Evolutionary conservation across 345 rosid species (phyloP).

Genomic region (Eucalyptus brandiana): DNA sequence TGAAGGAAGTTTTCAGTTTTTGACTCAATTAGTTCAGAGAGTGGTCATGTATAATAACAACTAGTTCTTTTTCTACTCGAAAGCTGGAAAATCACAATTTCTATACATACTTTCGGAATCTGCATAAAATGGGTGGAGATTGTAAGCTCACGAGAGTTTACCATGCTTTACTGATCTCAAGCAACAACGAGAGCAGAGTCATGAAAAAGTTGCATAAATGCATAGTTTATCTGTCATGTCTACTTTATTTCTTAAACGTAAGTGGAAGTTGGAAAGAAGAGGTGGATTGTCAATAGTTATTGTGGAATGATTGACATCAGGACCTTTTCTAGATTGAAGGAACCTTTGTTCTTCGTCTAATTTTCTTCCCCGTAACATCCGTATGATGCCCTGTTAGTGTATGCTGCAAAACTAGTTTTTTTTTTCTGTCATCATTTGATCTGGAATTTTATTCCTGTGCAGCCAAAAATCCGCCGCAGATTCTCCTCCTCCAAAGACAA

Average conservation of each 20-base stretch:
- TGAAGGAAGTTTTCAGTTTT: not conserved
- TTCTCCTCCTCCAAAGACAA: conserved; percentile 1
- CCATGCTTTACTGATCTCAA: not conserved
- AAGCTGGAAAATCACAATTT: not conserved
- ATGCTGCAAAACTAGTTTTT: not conserved
- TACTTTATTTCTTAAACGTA: not conserved
- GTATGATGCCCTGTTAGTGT: not conserved
- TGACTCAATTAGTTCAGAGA: not conserved
- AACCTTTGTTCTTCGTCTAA: not conserved
- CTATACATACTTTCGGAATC: not conserved
- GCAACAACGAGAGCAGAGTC: not conserved
- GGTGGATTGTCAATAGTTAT: not conserved
- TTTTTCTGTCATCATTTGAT: not conserved
- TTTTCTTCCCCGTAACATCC: not conserved
- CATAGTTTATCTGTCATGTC: not conserved
- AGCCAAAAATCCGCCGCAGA: conserved; percentile 14
- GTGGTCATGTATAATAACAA: not conserved
- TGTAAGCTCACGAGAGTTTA: not conserved
- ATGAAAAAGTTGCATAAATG: not conserved
- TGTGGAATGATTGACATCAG: not conserved
- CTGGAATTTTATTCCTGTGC: not conserved
- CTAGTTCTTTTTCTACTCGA: not conserved
- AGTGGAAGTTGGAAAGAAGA: not conserved
- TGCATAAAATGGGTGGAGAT: not conserved
- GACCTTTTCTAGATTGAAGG: not conserved